These are phyloP conservation scores for Arthrinium phaeospermum DNA, from an alignment of 2,329 filamentous ascomycete genomes.

Conservation along the genomic window DNA sequence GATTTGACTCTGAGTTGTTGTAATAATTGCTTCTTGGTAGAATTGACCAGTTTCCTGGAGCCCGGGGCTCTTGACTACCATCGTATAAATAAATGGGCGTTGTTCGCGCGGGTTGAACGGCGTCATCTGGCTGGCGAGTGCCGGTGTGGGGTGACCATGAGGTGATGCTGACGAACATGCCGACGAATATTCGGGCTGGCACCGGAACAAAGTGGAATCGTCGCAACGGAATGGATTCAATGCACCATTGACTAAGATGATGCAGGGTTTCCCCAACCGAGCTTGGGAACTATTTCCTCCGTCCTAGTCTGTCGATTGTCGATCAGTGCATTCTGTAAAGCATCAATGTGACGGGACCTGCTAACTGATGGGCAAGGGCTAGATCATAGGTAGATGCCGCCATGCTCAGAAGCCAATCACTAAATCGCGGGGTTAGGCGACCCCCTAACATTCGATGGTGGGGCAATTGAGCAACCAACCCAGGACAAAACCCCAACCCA, in stretches of 20 bases:
- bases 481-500: background rate
- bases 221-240: background rate
- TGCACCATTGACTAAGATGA: background rate
- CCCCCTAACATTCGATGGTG: background rate
- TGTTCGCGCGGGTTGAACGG: background rate
- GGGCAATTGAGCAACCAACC: background rate
- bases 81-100: background rate
- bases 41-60: background rate
- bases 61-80: fast-evolving
- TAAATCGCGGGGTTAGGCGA: conserved; percentile 1
- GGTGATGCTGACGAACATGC: conserved; percentile 13
- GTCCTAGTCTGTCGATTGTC: background rate
- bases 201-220: background rate
- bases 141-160: background rate
- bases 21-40: background rate
- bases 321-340: background rate
- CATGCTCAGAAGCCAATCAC: background rate
- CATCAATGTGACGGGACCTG: too few relatives aligned
- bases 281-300: background rate
- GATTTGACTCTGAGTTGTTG: background rate
- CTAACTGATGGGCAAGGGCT: too few relatives aligned
- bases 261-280: background rate
- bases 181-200: background rate
- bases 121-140: background rate
- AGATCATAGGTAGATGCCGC: background rate